Conservation (phyloP, 305 asterid genomes). For the Plantago coronopus region DNA sequence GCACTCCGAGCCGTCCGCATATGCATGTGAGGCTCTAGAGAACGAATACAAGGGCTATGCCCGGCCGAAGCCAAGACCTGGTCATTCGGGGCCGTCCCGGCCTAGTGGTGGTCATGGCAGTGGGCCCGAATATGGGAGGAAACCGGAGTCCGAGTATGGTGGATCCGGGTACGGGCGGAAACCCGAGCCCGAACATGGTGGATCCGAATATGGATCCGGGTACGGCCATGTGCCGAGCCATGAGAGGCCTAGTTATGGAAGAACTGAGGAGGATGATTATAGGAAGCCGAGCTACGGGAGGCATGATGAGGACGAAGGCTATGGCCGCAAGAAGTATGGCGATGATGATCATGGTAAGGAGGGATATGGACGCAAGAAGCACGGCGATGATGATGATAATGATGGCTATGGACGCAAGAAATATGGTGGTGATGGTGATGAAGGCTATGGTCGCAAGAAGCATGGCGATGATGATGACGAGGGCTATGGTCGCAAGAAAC, state of each 20-base stretch:
- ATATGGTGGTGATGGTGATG: neutral
- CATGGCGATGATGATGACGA: too few species aligned
- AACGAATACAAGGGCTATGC: slow-evolving; percentile 76
- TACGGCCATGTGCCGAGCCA: slow-evolving; percentile 14
- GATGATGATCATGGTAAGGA: neutral
- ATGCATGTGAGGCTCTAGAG: slow-evolving; percentile 57
- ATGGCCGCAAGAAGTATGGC: slow-evolving; percentile 8
- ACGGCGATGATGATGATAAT: slow-evolving; percentile 1
- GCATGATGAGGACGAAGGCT: neutral
- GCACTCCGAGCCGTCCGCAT: slow-evolving; percentile 79
- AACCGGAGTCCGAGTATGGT: slow-evolving; percentile 22
- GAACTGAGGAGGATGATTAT: slow-evolving; percentile 14
- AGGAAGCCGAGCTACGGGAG: slow-evolving; percentile 9
- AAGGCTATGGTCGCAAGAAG: slow-evolving; percentile 30
- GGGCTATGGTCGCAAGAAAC: neutral
- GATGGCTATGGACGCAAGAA: slow-evolving; percentile 23
- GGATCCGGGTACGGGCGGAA: slow-evolving; percentile 19
- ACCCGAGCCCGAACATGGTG: slow-evolving; percentile 18
- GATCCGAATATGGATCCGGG: slow-evolving; percentile 25
- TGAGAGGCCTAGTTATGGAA: slow-evolving; percentile 29
- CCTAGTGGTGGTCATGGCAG: slow-evolving; percentile 6
- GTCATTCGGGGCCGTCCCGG: slow-evolving; percentile 14
- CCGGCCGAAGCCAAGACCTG: slow-evolving; percentile 61
- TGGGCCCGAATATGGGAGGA: slow-evolving; percentile 2
- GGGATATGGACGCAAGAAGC: slow-evolving; percentile 21